Base-by-base conservation (phyloP, 108 stramenopile species). In the Cyclostephanos invisitatus region DNA sequence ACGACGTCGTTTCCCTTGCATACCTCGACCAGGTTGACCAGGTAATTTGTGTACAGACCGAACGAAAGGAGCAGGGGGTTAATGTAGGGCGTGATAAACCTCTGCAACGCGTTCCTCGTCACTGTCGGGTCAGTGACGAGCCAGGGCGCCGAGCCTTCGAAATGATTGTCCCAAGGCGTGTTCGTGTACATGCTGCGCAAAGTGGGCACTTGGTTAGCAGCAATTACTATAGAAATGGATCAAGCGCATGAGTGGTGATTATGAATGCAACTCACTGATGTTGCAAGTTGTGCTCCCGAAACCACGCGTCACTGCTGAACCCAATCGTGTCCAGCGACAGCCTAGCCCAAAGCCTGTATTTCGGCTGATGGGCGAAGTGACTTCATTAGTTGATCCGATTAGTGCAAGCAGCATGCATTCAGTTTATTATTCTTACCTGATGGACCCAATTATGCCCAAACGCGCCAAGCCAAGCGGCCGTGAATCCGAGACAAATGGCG, bases 361-460 rank as follows among this genome's bases (percentile, higher is more conserved):
- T 47, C 25, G 70, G 70, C n/a, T 71, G 70, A 21, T n/a, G n/a
- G n/a, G n/a, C n/a, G n/a, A n/a, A n/a, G n/a, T n/a, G n/a, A n/a
- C n/a, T n/a, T n/a, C n/a, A n/a, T n/a, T n/a, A n/a, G n/a, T n/a
- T n/a, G n/a, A n/a, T n/a, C n/a, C n/a, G n/a, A n/a, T n/a, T n/a
- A n/a, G n/a, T n/a, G n/a, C n/a, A n/a, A n/a, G n/a, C n/a, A n/a
- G n/a, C n/a, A n/a, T n/a, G n/a, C n/a, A n/a, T n/a, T n/a, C n/a
- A n/a, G n/a, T n/a, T n/a, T n/a, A n/a, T n/a, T n/a, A n/a, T n/a
- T n/a, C n/a, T n/a, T n/a, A n/a, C n/a, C n/a, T n/a, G n/a, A n/a
- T 71, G 70, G 35, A 71, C 63, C 58, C 58, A 71, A 5, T 71
- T 71, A 5, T 71, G 70, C 11, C 70, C 70, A 35, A 62, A 71